phyloP scores from a whole-genome alignment of 352 stramenopile genomes.

The Globisporangium middletonii region DNA sequence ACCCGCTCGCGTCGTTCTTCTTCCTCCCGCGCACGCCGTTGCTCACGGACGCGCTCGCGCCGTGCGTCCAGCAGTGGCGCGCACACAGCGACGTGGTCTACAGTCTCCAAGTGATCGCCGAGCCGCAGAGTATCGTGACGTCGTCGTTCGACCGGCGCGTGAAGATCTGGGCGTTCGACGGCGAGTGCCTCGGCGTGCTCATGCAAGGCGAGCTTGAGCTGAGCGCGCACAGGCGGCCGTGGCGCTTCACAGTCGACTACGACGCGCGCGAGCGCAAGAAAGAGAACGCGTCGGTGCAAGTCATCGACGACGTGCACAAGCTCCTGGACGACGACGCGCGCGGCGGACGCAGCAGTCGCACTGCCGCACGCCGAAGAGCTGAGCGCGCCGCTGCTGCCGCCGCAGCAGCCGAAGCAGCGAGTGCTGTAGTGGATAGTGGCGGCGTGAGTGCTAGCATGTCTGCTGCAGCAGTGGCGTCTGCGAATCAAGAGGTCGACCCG shows the following conservation, averaged over 20 bases:
- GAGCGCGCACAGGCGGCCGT: constrained; percentile 25
- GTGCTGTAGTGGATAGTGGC: no score
- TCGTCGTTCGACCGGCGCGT: constrained; percentile 76
- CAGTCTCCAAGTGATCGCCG: constrained; percentile 63
- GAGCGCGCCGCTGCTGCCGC: constrained; percentile 16
- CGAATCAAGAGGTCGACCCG: constrained; percentile 10
- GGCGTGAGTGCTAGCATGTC: constrained; percentile 4
- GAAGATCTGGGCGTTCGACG: constrained; percentile 59
- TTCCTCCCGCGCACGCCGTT: constrained; percentile 49
- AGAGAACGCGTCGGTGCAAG: constrained; percentile 38
- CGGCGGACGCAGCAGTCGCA: constrained; percentile 6
- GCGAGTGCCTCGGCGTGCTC: constrained; percentile 65
- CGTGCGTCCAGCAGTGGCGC: constrained; percentile 54
- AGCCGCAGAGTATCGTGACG: constrained; percentile 64
- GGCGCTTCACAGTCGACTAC: constrained; percentile 74
- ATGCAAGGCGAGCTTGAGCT: constrained; percentile 65
- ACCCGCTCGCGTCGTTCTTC: constrained; percentile 55
- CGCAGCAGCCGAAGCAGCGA: no score
- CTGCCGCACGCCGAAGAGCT: constrained; percentile 6
- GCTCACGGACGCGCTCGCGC: constrained; percentile 20
- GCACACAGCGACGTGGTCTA: constrained; percentile 75
- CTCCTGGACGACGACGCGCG: constrained; percentile 13
- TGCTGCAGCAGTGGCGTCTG: background rate
- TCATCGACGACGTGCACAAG: constrained; percentile 56
- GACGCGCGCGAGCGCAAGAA: constrained; percentile 63